These are phyloP conservation scores for Theileria orientalis DNA, from an alignment of 169 alveolate species.

Conservation along the genomic window DNA sequence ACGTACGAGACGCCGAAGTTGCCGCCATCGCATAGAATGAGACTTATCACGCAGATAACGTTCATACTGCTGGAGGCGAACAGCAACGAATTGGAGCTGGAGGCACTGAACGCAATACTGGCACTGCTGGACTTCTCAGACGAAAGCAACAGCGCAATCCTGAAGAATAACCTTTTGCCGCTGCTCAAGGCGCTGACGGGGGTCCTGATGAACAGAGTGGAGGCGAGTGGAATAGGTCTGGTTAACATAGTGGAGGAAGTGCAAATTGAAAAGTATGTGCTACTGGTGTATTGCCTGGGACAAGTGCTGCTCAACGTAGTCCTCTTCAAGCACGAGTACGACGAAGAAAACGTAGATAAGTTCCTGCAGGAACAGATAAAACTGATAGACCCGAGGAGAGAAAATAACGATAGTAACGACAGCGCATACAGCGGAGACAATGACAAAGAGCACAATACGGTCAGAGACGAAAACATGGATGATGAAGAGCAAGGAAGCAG, in stretches of 20 bases:
- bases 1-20: constrained; percentile 34
- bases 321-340: constrained; percentile 16
- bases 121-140: constrained; percentile 45
- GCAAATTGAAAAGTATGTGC: constrained; percentile 47
- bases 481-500: too few species aligned
- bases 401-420: neutral
- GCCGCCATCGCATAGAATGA: constrained; percentile 63
- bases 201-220: constrained; percentile 30
- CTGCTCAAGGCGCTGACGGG: constrained; percentile 42
- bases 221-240: neutral
- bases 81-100: constrained; percentile 27
- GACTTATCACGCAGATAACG: constrained; percentile 53
- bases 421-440: constrained; percentile 1
- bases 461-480: neutral
- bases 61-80: constrained; percentile 28
- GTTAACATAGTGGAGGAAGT: constrained; percentile 5
- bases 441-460: neutral
- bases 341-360: constrained; percentile 25
- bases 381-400: constrained; percentile 2
- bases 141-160: constrained; percentile 6
- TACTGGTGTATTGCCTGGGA: constrained; percentile 56
- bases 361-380: constrained; percentile 40
- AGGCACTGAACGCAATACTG: constrained; percentile 32
- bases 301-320: constrained; percentile 34
- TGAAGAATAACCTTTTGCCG: constrained; percentile 28